phyloP scores from a whole-genome alignment of 2,329 filamentous ascomycete genomes.

The Gnomoniopsis smithogilvyi region DNA sequence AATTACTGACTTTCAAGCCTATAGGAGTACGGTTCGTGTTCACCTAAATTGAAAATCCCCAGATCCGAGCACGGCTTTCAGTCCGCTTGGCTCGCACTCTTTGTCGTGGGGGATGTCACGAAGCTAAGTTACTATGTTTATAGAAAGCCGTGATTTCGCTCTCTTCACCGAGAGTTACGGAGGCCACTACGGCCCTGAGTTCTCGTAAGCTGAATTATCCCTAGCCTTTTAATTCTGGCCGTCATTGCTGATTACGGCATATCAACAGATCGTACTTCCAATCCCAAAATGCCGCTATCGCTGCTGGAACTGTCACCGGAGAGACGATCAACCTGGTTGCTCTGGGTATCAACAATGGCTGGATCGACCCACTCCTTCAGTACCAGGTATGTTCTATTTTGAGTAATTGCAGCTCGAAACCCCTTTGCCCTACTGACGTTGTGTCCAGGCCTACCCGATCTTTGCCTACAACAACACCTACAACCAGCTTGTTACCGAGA shows the following conservation, averaged over 20 bases:
- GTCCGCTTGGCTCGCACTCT: too few relatives aligned
- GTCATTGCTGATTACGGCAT: not conserved
- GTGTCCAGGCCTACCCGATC: constrained; percentile 32
- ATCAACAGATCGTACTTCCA: constrained; percentile 42
- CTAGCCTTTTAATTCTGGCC: not conserved
- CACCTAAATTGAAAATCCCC: not conserved
- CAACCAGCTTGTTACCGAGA: constrained; percentile 23
- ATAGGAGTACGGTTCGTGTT: constrained; percentile 37
- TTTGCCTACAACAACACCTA: constrained; percentile 44
- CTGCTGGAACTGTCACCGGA: constrained; percentile 35
- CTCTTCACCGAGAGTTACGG: constrained; percentile 55
- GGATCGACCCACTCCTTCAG: constrained; percentile 45
- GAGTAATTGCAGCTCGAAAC: too few relatives aligned
- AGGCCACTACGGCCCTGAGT: constrained; percentile 57
- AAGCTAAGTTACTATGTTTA: not conserved
- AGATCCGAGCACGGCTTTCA: not conserved
- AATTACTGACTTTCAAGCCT: too few relatives aligned
- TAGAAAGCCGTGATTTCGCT: constrained; percentile 51
- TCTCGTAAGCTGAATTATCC: constrained; percentile 29
- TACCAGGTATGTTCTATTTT: constrained; percentile 27
- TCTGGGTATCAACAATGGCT: constrained; percentile 33
- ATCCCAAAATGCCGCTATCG: constrained; percentile 52
- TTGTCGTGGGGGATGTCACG: too few relatives aligned
- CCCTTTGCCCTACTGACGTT: too few relatives aligned
- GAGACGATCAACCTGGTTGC: constrained; percentile 48